Base-by-base conservation (phyloP, 2,329 filamentous ascomycete genomes). In the Neocatenulostroma microsporum region DNA sequence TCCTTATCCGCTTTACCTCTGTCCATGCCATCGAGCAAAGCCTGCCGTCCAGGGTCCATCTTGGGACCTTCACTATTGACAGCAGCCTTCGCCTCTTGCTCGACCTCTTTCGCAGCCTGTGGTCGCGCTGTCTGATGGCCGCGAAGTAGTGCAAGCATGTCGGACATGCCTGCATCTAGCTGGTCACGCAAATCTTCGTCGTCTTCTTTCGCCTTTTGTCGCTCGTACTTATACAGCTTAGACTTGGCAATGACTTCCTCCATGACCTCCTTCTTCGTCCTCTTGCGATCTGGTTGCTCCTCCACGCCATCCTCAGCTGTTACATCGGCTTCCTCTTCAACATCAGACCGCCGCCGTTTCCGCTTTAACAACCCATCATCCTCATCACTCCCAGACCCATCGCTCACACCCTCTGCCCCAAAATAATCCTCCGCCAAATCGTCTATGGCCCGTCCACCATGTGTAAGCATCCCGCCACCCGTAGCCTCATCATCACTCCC, bases 181-280 rank as follows among this genome's bases (percentile, higher is more conserved):
- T 88, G 78, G 40, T 80, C 80, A 41, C 87, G 75, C 36, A 95
- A 62, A 47, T 94, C 89, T 34, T 93, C 86, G 50, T 98, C 91
- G 33, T 91, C 86, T 43, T 96, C 91, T 56, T 94, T 95, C 19
- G 78, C 78, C 42, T 85, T 80, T 62, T 98, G 91, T 26, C 91
- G 79, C 64, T 96, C 88, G 56, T 89, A 88, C 64, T 94, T 96
- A 72, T 95, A 76, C 45, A 84, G 72, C 58, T 98, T 98, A 1
- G 89, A 96, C 63, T 98, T 98, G 42, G 88, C 85, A 48, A 98
- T 95, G 43, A 98, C 74, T 62, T 98, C 93, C 54, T 94, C 83
- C 85, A 96, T 95, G 33, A 98, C 84, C 62, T 98, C 91, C 36
- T 91, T 84, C 64, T 95, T 96, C 3, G 81, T 81, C 68, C 95